Evolutionary conservation across 2,329 filamentous ascomycete genomes (phyloP), one percentile per base, ranked within the genome.

Genomic region (Dactylellina haptotyla): DNA sequence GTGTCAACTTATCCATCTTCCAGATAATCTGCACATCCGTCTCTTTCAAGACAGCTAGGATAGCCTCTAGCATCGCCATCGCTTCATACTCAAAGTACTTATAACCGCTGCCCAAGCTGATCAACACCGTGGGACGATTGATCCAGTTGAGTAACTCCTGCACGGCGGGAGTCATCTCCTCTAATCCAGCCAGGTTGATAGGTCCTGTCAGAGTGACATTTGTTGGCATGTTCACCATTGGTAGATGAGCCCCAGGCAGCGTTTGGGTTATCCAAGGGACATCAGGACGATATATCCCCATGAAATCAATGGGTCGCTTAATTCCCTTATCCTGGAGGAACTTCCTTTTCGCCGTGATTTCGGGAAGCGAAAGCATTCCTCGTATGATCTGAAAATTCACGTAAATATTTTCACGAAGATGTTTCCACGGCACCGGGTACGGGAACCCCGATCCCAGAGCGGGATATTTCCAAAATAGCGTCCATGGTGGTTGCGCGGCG

Each of bases 1-100:
- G 26, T 8, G 18, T 30, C n/a, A 54, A n/a, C 50, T 54, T 54
- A 39, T 34, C 50, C 50, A 54, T 54, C 53, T 78, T 82, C 80
- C 81, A 82, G n/a, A 82, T 63, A 1, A 81, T 72, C 67, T 81
- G 80, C 1, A 78, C 50, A 1, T 77, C 48, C 1, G 76, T 76
- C 37, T 62, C 64, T 3, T 75, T n/a, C 10, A 80, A 58, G 5
- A 78, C 41, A 25, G 56, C n/a, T 10, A 48, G 41, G 6, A 81
- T 34, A 1, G 78, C 79, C 1, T 54, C 37, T 0, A 76, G 76
- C 80, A 82, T 81, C 8, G 41, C 61, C 2, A 14, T 37, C 9
- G 79, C 80, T 12, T 76, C 71, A 1, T 69, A 41, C 56, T 78
- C 67, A 26, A 67, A 66, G 43, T 77, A 79, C 25, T 20, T 53